Evolutionary conservation across 768 basidiomycete species (phyloP).

Genomic region (Goffeauzyma gilvescens): DNA sequence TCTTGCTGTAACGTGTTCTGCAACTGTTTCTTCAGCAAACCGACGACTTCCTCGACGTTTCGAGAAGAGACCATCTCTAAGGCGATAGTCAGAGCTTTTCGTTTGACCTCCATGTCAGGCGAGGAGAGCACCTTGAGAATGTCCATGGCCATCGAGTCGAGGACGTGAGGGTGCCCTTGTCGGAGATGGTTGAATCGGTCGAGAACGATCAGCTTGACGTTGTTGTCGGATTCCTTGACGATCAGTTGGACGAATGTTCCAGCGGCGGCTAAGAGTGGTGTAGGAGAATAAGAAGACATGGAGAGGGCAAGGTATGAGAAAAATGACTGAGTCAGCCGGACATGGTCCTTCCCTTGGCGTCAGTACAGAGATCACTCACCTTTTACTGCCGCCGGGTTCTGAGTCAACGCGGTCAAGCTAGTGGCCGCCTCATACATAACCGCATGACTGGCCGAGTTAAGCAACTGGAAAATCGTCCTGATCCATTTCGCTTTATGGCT

Average conservation of each 20-base stretch:
- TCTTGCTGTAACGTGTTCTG: constrained; percentile 77
- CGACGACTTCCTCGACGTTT: constrained; percentile 88
- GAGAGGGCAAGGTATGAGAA: constrained; percentile 8
- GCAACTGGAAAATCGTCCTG: constrained; percentile 74
- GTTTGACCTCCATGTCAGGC: constrained; percentile 87
- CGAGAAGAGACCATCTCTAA: constrained; percentile 80
- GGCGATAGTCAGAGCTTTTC: constrained; percentile 75
- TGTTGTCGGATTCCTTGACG: constrained; percentile 93
- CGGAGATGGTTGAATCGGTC: constrained; percentile 70
- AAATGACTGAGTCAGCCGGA: background rate
- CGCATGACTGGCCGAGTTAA: constrained; percentile 72
- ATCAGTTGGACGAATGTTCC: constrained; percentile 71
- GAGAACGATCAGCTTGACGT: constrained; percentile 92
- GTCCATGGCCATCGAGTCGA: constrained; percentile 88
- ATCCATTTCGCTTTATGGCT: constrained; percentile 70
- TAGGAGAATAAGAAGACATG: background rate
- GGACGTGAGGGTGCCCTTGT: constrained; percentile 59
- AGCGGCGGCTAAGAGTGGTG: constrained; percentile 91
- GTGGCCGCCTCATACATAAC: constrained; percentile 97
- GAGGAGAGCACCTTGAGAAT: constrained; percentile 75
- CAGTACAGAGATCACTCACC: constrained; percentile 41
- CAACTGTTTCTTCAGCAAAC: constrained; percentile 96
- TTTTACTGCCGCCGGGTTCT: constrained; percentile 89
- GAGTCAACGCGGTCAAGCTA: constrained; percentile 78
- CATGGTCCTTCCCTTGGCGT: no score